Evolutionary conservation across 345 rosid genomes (phyloP).

Genomic region (Carallia brachiata): DNA sequence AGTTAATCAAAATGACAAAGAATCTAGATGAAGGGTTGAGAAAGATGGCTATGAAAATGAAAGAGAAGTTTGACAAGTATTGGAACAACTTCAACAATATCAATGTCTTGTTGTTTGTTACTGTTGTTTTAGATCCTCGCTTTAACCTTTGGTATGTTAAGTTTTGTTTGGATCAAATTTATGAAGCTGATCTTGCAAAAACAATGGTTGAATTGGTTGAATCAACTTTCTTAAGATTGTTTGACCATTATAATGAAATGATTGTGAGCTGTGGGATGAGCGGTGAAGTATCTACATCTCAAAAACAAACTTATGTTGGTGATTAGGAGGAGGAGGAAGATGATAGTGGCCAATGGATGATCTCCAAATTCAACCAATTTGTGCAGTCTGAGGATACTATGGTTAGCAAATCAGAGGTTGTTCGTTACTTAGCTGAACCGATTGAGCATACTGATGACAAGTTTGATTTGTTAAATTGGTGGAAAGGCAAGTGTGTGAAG

Average conservation of each 20-base stretch:
- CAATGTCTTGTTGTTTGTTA: conserved; percentile 10
- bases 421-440: neutral
- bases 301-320: neutral
- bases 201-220: neutral
- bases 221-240: too few relatives aligned
- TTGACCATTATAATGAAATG: neutral
- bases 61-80: neutral
- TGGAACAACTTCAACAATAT: conserved; percentile 2
- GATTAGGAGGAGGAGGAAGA: neutral
- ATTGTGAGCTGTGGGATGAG: neutral
- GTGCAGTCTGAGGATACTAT: too few relatives aligned
- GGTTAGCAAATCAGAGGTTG: neutral
- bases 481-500: neutral
- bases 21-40: too few relatives aligned
- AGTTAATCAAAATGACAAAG: too few relatives aligned
- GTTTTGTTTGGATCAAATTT: neutral
- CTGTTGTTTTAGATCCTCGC: conserved; percentile 2
- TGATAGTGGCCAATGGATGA: neutral
- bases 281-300: neutral
- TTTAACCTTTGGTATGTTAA: neutral
- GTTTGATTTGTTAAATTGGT: neutral
- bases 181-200: neutral
- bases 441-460: neutral
- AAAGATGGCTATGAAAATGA: conserved; percentile 9
- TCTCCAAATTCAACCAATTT: neutral